Percentiles rank a stretch among this genome's conserved stretches.
phyloP scores from a whole-genome alignment of 2,329 filamentous ascomycete species.

The Aureobasidium mangrovei region DNA sequence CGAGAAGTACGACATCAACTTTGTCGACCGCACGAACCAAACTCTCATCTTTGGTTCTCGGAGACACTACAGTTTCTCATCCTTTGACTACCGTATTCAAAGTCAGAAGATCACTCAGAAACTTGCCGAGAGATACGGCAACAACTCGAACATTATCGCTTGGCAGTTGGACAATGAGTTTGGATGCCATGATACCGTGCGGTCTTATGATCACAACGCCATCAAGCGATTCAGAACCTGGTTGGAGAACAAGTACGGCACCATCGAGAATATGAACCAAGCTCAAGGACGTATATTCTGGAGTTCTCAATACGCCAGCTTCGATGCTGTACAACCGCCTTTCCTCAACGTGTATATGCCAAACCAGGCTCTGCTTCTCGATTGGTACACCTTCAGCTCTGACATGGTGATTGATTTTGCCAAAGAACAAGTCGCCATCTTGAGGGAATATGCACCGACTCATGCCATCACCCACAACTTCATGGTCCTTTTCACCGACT shows the following conservation, averaged over 20 bases:
- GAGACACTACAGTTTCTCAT: constrained; percentile 21
- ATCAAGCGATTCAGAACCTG: constrained; percentile 19
- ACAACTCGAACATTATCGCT: constrained; percentile 17
- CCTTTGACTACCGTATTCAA: constrained; percentile 20
- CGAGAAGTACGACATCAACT: constrained; percentile 20
- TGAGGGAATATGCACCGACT: constrained; percentile 17
- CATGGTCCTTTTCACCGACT: constrained; percentile 20
- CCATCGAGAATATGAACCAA: constrained; percentile 21
- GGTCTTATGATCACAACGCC: constrained; percentile 21
- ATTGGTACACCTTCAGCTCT: constrained; percentile 22
- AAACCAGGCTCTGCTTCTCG: constrained; percentile 21
- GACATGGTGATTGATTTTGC: constrained; percentile 22
- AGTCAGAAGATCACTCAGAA: constrained; percentile 20
- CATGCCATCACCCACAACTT: constrained; percentile 21
- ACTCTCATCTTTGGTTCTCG: constrained; percentile 20
- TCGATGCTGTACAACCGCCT: constrained; percentile 20
- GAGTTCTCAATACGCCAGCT: constrained; percentile 20
- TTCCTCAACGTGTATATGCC: constrained; percentile 21
- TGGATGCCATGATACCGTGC: constrained; percentile 21
- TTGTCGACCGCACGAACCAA: constrained; percentile 20
- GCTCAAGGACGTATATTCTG: constrained; percentile 21
- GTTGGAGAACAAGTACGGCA: constrained; percentile 20
- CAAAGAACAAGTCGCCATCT: constrained; percentile 19
- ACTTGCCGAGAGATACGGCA: constrained; percentile 21
- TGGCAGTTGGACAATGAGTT: constrained; percentile 23